Evolutionary conservation across 176 grass and related monocot species (phyloP).

Genomic region (Musa itinerans): DNA sequence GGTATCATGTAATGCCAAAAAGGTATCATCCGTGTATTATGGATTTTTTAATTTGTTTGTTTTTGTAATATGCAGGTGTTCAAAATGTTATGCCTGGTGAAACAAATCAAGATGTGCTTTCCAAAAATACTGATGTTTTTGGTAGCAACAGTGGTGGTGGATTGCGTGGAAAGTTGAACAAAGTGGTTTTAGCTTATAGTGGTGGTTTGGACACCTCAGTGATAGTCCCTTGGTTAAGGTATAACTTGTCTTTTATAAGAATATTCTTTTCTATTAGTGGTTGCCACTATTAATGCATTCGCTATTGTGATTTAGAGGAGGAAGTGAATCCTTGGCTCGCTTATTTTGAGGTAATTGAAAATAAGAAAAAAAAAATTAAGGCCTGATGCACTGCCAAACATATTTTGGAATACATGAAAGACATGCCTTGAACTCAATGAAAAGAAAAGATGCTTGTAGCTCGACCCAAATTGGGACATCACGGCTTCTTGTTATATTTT

Average conservation of each 20-base stretch:
- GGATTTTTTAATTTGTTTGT: neutral
- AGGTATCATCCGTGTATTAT: no score
- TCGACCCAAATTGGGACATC: no score
- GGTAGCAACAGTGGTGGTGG: constrained; percentile 29
- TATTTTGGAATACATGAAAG: no score
- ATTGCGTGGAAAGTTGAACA: constrained; percentile 68
- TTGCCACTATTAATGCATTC: neutral
- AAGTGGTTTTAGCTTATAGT: constrained; percentile 97
- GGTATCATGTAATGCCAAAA: no score
- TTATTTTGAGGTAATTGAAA: no score
- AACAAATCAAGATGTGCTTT: constrained; percentile 27
- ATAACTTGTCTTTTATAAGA: neutral
- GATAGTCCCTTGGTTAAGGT: constrained; percentile 95
- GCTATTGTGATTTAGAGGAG: neutral
- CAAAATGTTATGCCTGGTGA: constrained; percentile 36
- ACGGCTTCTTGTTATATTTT: no score
- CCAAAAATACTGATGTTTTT: constrained; percentile 9
- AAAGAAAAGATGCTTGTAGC: no score
- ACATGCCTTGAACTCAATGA: no score
- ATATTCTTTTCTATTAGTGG: neutral
- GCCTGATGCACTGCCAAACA: no score
- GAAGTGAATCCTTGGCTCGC: no score
- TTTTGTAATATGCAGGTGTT: constrained; percentile 37
- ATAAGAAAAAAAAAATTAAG: no score
- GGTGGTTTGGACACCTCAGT: constrained; percentile 96